Percentiles rank a stretch among this genome's conserved stretches.
Evolutionary conservation across 1,139 yeast genomes (phyloP).

Genomic region (Hemisphaericaspora xylofermentans): DNA sequence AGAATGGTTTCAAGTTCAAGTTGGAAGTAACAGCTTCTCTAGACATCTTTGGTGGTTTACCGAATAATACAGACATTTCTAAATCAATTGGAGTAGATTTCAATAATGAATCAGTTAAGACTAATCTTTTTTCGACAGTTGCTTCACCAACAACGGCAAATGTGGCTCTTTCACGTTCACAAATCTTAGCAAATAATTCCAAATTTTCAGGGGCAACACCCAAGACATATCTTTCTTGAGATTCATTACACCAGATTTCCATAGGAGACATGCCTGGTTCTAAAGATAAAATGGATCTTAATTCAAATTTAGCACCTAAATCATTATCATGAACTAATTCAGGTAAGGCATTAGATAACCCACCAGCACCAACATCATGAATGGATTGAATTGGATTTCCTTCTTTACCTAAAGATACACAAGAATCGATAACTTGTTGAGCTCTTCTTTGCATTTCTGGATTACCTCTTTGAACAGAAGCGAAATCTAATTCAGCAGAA

Average conservation of each 20-base stretch:
- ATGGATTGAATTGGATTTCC: conserved; percentile 88
- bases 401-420: conserved; percentile 75
- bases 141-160: conserved; percentile 96
- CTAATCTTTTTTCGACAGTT: conserved; percentile 78
- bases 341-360: conserved; percentile 94
- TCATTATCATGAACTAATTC: conserved; percentile 97
- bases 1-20: conserved; percentile 52
- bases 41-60: conserved; percentile 95
- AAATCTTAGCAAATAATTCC: conserved; percentile 68
- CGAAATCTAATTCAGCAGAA: conserved; percentile 94
- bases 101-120: conserved; percentile 77
- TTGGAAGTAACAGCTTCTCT: conserved; percentile 70
- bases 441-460: conserved; percentile 99
- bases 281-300: conserved; percentile 83
- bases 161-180: conserved; percentile 95
- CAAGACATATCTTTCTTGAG: conserved; percentile 95
- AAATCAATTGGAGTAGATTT: conserved; percentile 87
- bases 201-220: conserved; percentile 86
- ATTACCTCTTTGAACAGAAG: conserved; percentile 98
- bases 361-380: conserved; percentile 99
- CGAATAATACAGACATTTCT: conserved; percentile 95
- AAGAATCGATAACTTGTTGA: conserved; percentile 94
- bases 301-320: conserved; percentile 89
- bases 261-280: conserved; percentile 99
- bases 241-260: conserved; percentile 99